Percentiles rank a stretch among this genome's conserved stretches.
phyloP scores from a whole-genome alignment of 192 early-diverging fungal species.

The Diversispora epigaea region DNA sequence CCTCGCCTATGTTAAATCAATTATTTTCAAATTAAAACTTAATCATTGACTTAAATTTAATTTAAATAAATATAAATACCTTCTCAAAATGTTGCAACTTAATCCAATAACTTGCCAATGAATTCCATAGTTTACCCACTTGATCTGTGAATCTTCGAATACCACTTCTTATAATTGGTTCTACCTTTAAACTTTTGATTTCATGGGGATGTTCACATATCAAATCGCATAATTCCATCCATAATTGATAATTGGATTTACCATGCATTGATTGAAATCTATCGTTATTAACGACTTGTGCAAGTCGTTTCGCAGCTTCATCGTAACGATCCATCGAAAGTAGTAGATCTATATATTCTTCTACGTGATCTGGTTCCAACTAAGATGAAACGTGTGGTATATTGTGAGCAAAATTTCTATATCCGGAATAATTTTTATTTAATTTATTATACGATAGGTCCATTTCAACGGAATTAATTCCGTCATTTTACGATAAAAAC shows the following conservation, averaged over 20 bases:
- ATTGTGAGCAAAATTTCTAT: neutral
- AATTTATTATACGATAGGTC: neutral
- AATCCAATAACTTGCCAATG: slow-evolving; percentile 80
- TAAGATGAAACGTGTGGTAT: slow-evolving; percentile 11
- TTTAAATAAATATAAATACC: slow-evolving; percentile 27
- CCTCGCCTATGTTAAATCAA: slow-evolving; percentile 57
- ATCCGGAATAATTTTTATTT: neutral
- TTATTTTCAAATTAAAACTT: neutral
- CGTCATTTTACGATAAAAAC: too few relatives aligned
- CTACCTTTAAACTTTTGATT: slow-evolving; percentile 69
- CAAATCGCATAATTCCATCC: slow-evolving; percentile 83
- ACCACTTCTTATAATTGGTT: slow-evolving; percentile 81
- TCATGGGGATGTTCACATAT: slow-evolving; percentile 71
- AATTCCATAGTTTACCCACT: slow-evolving; percentile 86
- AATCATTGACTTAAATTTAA: neutral
- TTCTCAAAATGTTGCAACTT: slow-evolving; percentile 75
- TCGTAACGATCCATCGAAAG: slow-evolving; percentile 65
- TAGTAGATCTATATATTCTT: slow-evolving; percentile 73
- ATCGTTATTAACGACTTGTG: slow-evolving; percentile 70
- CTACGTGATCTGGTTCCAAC: slow-evolving; percentile 77
- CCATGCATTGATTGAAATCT: slow-evolving; percentile 67
- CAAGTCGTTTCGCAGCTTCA: slow-evolving; percentile 75
- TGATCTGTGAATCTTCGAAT: slow-evolving; percentile 79
- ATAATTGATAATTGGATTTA: slow-evolving; percentile 71
- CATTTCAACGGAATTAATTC: too few relatives aligned